Evolutionary conservation across 129 eudicot genomes (phyloP), one percentile per base, ranked within the genome.

Genomic region (Smallanthus sonchifolius): DNA sequence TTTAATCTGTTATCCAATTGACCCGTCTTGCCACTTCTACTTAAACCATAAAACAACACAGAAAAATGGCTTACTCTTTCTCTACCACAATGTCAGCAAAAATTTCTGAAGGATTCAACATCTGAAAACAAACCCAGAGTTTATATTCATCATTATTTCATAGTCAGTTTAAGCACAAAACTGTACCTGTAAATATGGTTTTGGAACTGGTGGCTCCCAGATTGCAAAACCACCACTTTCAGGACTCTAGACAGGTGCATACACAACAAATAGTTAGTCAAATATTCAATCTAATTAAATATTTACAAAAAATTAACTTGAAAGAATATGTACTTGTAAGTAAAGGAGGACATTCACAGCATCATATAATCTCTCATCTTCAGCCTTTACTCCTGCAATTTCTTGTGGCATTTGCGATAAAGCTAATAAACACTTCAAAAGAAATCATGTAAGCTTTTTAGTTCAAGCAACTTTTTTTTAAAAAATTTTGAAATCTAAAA

Each of bases 1-100:
- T 14, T 45, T 3, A 24, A 24, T 24, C 30, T 1, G 24, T n/a
- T 51, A n/a, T 10, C 10, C 59, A 5, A 51, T 51, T 55, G 34
- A 55, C 14, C 14, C 35, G 35, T 55, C 16, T 51, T n/a, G 9
- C 30, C 59, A 15, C 17, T n/a, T 48, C 19, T 17, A 52, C 43
- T 68, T 69, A 54, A 61, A 30, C 17, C 17, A 2, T 10, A 42
- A 42, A 37, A 39, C 42, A 19, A 28, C n/a, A 72, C 2, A 32
- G 35, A 54, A 51, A 73, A 47, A 5, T 1, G 64, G 39, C 84
- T 74, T 87, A 87, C 85, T 76, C 85, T 72, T 38, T 72, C 49
- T 82, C 85, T 34, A 82, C 82, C 9, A 82, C 82, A 43, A 82
- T 82, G 76, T 82, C 85, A 7, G 82, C 82, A 44, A 82, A 82